Conservation (phyloP, 2,329 filamentous ascomycete species). For the Fusarium mexicanum region DNA sequence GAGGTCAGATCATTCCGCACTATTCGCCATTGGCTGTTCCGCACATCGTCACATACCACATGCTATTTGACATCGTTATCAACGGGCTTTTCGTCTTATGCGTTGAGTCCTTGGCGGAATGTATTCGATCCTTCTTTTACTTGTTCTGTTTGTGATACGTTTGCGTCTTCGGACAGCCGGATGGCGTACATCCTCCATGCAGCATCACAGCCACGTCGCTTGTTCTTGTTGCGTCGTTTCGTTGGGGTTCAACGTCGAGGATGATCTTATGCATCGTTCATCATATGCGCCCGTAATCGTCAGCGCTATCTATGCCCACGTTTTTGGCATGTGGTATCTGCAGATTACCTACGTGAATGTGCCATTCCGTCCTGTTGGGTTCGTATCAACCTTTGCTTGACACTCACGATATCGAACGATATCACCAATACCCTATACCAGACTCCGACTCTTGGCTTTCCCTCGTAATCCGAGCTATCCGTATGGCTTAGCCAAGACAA, state of each 20-base stretch:
- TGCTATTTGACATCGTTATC: not conserved
- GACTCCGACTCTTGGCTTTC: not conserved
- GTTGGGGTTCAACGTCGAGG: not conserved
- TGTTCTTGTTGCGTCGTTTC: not conserved
- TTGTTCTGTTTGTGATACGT: conserved; percentile 25
- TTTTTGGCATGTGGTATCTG: conserved; percentile 19
- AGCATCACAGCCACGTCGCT: not conserved
- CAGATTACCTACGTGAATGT: not conserved
- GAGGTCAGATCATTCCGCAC: conserved; percentile 15
- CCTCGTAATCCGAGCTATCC: conserved; percentile 4
- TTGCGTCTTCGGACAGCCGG: conserved; percentile 22
- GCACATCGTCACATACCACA: conserved; percentile 5
- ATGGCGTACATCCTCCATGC: conserved; percentile 13
- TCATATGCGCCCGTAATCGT: not conserved
- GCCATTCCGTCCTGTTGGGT: not conserved
- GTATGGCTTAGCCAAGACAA: not conserved
- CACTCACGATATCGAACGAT: conserved; percentile 1
- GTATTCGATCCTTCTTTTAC: conserved; percentile 25
- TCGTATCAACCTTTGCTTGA: not conserved
- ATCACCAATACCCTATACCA: not conserved
- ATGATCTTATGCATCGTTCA: conserved; percentile 2
- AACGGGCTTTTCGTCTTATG: not conserved
- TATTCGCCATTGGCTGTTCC: conserved; percentile 20
- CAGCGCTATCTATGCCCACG: conserved; percentile 14
- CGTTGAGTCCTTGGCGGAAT: conserved; percentile 12